Base-by-base conservation (phyloP, 1,284 basidiomycete genomes). In the Fereydounia khargensis region DNA sequence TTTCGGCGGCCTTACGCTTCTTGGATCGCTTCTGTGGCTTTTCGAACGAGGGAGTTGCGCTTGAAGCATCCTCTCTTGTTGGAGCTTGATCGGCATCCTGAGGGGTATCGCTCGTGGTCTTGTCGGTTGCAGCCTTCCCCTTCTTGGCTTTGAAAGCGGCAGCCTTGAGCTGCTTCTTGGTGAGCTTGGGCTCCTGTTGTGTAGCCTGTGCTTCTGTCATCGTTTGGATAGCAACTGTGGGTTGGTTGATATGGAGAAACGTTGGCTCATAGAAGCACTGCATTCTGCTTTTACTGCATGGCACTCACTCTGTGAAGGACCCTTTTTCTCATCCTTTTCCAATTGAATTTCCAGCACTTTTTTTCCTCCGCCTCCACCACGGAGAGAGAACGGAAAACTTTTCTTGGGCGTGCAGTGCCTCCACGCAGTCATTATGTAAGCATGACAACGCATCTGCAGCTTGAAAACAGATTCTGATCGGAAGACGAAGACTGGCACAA, bases 81-180 rank as follows among this genome's bases (percentile, higher is more conserved):
- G n/a, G n/a, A n/a, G n/a, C n/a, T n/a, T n/a, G n/a, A n/a, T n/a
- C n/a, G n/a, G n/a, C 27, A 24, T 50, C 60, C 21, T 52, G 43
- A 0, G 49, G 41, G 18, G 45, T 47, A n/a, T 44, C 49, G 23
- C 50, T 44, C n/a, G 48, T 47, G 13, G 49, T 44, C 3, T 41
- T 41, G 17, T 49, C 13, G 19, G 57, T 47, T 5, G 42, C 39
- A 11, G 47, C 43, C 39, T 66, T 58, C n/a, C 56, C 46, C 39
- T 52, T 54, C 28, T 42, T 57, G n/a, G 50, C 48, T 25, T 59
- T 66, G 51, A 69, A 70, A 14, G 51, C 44, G 0, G 52, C 61
- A 7, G 65, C 61, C 36, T 70, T 70, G 18, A 63, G 59, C 47
- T 70, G 63, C 37, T 66, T 64, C 46, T 71, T 71, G 18, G 69